Evolutionary conservation across 2,329 filamentous ascomycete genomes (phyloP), one percentile per base, ranked within the genome.

Genomic region (Clarireedia monteithiana): DNA sequence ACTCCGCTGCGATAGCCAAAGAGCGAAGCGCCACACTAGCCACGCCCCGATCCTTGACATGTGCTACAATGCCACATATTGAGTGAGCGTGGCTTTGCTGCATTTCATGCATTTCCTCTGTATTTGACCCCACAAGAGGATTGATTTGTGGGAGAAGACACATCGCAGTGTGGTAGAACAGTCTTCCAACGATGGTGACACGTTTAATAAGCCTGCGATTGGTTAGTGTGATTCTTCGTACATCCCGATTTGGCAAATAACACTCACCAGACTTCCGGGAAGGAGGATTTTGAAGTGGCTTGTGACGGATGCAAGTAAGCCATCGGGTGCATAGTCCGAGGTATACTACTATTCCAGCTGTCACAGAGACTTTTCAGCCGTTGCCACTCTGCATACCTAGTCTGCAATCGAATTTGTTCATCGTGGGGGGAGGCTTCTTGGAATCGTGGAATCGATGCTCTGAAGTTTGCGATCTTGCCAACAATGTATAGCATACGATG

Each of bases 111-210:
- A 92, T 89, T 58, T 90, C 85, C 4, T 82, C 75, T 2, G 78
- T 59, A 6, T 66, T 60, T 77, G 6, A 78, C 74, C 10, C 80
- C 39, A 84, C 77, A 51, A 86, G 70, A 0, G 91, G 91, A 68
- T 96, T 86, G 23, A 85, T 85, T 63, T 92, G 88, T 3, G 88
- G 83, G 5, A 96, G 79, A 36, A 96, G 74, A 60, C 88, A 86
- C 72, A 92, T 86, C 23, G 88, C 85, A 0, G 89, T 94, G 68
- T 96, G 91, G 68, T 95, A 96, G 69, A 96, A 91, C 7, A 96
- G 77, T 48, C 89, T 83, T 4, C 88, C 89, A 26, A 95, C 81
- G 34, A 94, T 85, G 3, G 89, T 88, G 3, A 88, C 81, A 56
- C 88, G 82, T 71, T 94, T 94, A 64, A 92, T 84, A 51, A 95